Percentiles rank a stretch among this genome's conserved stretches.
phyloP scores from a whole-genome alignment of 331 rosid species.

The Malus hybrid region DNA sequence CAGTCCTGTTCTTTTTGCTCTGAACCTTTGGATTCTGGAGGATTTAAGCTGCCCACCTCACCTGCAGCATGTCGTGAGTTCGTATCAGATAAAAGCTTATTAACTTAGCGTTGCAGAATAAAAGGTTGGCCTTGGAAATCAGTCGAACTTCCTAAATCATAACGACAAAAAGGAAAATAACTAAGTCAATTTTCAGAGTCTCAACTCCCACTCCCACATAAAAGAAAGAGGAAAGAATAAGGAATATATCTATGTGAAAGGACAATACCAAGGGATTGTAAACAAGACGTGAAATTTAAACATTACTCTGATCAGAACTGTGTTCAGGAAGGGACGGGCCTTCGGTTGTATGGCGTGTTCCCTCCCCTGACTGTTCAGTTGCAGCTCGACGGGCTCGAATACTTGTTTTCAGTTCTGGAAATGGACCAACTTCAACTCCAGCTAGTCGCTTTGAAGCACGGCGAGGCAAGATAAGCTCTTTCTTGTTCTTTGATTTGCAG shows the following conservation, averaged over 20 bases:
- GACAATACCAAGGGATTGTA: neutral
- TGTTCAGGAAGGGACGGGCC: neutral
- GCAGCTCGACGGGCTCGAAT: constrained; percentile 28
- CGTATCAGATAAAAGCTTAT: constrained; percentile 20
- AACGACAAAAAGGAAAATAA: neutral
- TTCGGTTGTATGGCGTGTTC: constrained; percentile 16
- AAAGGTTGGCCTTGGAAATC: constrained; percentile 2
- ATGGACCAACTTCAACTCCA: constrained; percentile 59
- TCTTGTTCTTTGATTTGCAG: constrained; percentile 33
- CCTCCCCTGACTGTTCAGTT: constrained; percentile 26
- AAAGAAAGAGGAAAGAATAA: neutral
- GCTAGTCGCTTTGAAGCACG: constrained; percentile 92
- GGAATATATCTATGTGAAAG: neutral
- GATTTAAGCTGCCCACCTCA: constrained; percentile 11
- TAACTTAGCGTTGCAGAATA: neutral
- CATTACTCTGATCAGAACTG: constrained; percentile 22
- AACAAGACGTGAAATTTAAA: constrained; percentile 8
- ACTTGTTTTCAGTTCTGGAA: constrained; percentile 44
- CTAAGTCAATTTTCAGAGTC: neutral
- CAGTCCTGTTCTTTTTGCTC: constrained; percentile 27
- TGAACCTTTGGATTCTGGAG: constrained; percentile 4
- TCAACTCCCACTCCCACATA: neutral
- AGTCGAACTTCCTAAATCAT: neutral
- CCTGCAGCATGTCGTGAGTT: constrained; percentile 20
- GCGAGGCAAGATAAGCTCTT: constrained; percentile 47